These are phyloP conservation scores for Phanerochaete carnosa DNA, from an alignment of 768 basidiomycete genomes.

Conservation along the genomic window DNA sequence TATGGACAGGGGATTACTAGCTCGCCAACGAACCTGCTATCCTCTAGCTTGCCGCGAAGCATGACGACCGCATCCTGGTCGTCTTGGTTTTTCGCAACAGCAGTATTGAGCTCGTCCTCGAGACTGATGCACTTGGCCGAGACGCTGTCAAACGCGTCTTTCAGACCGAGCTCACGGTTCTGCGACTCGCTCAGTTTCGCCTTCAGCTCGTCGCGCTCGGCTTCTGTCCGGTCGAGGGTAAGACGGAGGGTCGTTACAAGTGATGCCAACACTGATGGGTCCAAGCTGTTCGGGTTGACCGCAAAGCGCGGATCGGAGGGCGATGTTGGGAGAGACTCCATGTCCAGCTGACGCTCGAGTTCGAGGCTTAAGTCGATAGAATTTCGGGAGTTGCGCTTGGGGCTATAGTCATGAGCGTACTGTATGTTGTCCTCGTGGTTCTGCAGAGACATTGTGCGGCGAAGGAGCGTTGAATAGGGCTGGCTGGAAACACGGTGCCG, in stretches of 20 bases:
- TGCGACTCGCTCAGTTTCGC: conserved; percentile 47
- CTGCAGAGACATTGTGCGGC: conserved; percentile 27
- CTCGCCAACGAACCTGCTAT: conserved; percentile 60
- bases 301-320: conserved; percentile 20
- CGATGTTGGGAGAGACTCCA: conserved; percentile 54
- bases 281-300: conserved; percentile 44
- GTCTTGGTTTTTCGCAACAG: conserved; percentile 43
- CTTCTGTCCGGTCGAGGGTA: conserved; percentile 59
- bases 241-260: conserved; percentile 71
- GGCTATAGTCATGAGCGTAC: conserved; percentile 16
- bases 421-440: conserved; percentile 17
- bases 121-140: conserved; percentile 59
- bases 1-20: not conserved
- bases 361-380: conserved; percentile 81
- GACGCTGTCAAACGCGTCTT: conserved; percentile 61
- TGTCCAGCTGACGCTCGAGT: conserved; percentile 71
- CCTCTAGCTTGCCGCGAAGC: conserved; percentile 81
- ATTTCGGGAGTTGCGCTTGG: conserved; percentile 41
- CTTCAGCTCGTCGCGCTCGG: conserved; percentile 69
- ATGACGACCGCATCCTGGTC: conserved; percentile 76
- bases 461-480: not conserved
- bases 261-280: conserved; percentile 72
- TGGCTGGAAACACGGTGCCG: not conserved
- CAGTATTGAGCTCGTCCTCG: conserved; percentile 55
- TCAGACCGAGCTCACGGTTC: conserved; percentile 53